A percentile compares a stretch with the other conserved stretches of the same genome.
phyloP scores from a whole-genome alignment of 805 yeast species.

The Pichia eremophila region DNA sequence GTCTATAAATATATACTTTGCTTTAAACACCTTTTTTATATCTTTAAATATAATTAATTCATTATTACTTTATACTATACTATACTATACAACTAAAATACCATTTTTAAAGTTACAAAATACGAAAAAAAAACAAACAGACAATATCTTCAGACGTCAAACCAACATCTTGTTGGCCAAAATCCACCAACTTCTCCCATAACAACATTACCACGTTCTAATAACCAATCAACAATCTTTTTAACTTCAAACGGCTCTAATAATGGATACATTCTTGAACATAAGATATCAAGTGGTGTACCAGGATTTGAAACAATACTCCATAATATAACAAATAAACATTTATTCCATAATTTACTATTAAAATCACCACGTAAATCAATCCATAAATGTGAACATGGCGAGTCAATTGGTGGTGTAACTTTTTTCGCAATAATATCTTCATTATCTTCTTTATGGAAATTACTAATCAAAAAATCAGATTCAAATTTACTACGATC shows the following conservation, averaged over 20 bases:
- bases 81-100: background rate
- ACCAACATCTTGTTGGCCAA: conserved; percentile 41
- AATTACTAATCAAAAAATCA: conserved; percentile 40
- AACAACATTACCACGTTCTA: conserved; percentile 28
- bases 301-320: conserved; percentile 50
- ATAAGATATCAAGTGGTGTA: conserved; percentile 23
- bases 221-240: conserved; percentile 37
- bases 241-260: conserved; percentile 31
- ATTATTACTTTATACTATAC: background rate
- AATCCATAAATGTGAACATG: conserved; percentile 67
- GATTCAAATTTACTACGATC: conserved; percentile 60
- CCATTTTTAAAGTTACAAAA: background rate
- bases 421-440: conserved; percentile 12
- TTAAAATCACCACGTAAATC: conserved; percentile 56
- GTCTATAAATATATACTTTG: no score
- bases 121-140: no score
- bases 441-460: conserved; percentile 4
- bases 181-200: conserved; percentile 30
- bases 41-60: background rate
- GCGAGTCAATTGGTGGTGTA: conserved; percentile 48
- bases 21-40: background rate
- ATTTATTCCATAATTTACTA: conserved; percentile 46
- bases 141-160: background rate
- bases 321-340: conserved; percentile 38
- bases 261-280: conserved; percentile 19